Evolutionary conservation across 2,329 filamentous ascomycete species (phyloP), one percentile per base, ranked within the genome.

Genomic region (Aspergillus floridensis): DNA sequence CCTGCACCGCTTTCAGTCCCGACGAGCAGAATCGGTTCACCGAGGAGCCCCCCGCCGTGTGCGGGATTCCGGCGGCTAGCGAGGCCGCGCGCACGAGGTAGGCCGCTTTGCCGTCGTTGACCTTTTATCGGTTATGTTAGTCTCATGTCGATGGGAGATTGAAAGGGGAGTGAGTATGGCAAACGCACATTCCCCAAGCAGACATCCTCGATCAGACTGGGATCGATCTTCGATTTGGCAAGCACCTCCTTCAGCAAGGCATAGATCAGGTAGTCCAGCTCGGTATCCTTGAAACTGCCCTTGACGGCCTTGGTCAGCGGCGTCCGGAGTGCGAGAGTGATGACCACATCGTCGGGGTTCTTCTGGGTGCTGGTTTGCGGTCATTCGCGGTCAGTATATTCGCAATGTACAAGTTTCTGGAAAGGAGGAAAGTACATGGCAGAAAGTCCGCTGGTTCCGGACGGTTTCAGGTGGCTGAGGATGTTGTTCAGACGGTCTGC

Each of bases 21-120:
- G 93, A 97, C 41, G 92, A 96, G 84, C 95, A 99, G 87, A 99
- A 98, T 63, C 95, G 89, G 83, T 98, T 98, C 59, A 96, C 84
- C 48, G 89, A 88, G 48, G 85, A 93, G 64, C 90, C 91, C 65
- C 87, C 86, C 52, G 91, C 84, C 6, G 93, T 97, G 81, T 95
- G 93, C 67, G 95, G 93, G 82, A 95, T 96, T 68, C 95, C 95
- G 59, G 95, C 95, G 51, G 92, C 91, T 63, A 98, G 89, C 63
- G 90, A 84, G 49, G 95, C 92, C 55, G 93, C 92, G 68, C 95
- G 93, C 71, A 90, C 82, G 76, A 96, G 93, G 85, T 97, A 97
- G 59, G 93, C 87, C 58, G 93, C 91, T 77, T 95, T 93, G 67
- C 82, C 81, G 69, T 96, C 92, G 59, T 86, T 89, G 74, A 97